Percentiles rank a stretch among this genome's conserved stretches.
These are phyloP conservation scores for Corchorus olitorius DNA, from an alignment of 345 rosid genomes.

Conservation along the genomic window DNA sequence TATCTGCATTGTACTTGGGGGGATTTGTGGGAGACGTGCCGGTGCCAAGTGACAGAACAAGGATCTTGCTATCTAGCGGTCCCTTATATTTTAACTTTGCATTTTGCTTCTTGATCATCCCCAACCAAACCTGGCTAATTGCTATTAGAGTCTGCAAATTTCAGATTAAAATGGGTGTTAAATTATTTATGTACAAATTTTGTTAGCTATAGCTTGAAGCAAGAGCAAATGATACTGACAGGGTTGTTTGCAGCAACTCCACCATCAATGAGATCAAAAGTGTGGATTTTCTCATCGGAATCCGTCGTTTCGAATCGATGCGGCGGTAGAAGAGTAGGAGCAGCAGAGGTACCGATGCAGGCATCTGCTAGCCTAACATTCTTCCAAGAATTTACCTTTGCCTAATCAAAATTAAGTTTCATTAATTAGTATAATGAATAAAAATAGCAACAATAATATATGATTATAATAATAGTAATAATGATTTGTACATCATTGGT, in stretches of 20 bases:
- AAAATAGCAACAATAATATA: background rate
- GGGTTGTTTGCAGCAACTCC: slow-evolving; percentile 61
- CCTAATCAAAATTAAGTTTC: slow-evolving; percentile 18
- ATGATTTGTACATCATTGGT: slow-evolving; percentile 33
- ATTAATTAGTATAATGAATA: background rate
- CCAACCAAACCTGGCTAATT: slow-evolving; percentile 10
- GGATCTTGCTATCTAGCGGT: slow-evolving; percentile 38
- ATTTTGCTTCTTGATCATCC: slow-evolving; percentile 29
- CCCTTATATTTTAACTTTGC: slow-evolving; percentile 29
- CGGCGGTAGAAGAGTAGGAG: slow-evolving; percentile 59
- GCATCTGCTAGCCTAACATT: slow-evolving; percentile 51
- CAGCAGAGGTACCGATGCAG: slow-evolving; percentile 60
- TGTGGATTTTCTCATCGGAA: background rate
- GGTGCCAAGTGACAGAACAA: slow-evolving; percentile 43
- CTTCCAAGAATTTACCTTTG: slow-evolving; percentile 22
- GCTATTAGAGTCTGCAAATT: slow-evolving; percentile 48
- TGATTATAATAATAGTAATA: background rate
- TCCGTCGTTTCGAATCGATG: slow-evolving; percentile 38
- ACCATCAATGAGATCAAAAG: slow-evolving; percentile 49
- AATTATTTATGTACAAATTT: background rate
- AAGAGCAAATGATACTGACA: slow-evolving; percentile 15
- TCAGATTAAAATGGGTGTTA: background rate
- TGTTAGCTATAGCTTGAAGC: background rate
- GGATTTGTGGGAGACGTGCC: slow-evolving; percentile 29
- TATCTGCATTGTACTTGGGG: slow-evolving; percentile 34